Base-by-base conservation (phyloP, 805 yeast genomes). In the Candida ponderosae region DNA sequence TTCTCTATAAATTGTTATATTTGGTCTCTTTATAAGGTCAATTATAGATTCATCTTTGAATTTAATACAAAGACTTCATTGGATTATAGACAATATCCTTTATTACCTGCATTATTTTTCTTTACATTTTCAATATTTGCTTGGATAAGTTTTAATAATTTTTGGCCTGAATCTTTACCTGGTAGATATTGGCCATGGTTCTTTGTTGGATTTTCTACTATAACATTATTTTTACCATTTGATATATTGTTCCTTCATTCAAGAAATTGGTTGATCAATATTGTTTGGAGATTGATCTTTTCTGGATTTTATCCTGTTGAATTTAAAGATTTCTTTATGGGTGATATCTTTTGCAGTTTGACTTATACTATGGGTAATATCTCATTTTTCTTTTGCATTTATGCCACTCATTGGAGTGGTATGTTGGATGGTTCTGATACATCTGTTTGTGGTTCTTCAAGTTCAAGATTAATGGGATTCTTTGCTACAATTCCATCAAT, bases 301-400 rank as follows among this genome's bases (percentile, higher is more conserved):
- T 82, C 95, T 1, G 97, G 97, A 0, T 66, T 88, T 31, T 93
- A 81, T 51, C 96, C 97, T 0, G 97, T 93, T 37, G 97, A 90
- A 60, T 93, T 93, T 54, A 71, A 89, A 39, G 98, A 93, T 59
- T 90, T 93, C 66, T 87, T 86, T 56, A 44, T 90, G 33, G 98
- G 97, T 17, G 98, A 93, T 59, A 79, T 93, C 23, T 65, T 90
- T 36, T 84, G 95, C 59, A 83, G 95, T 21, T 66, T 93, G 50
- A 84, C 96, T 1, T 93, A 93, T 60, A 73, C 96, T 0, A 65
- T 87, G 64, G 83, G 96, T 5, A 90, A 89, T 47, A 61, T 85
- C 32, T 82, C 94, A 2, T 75, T 88, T 57, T 88, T 87, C 61
- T 79, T 86, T 47, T 93, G 98, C 56, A 63, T 87, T 18, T 89